phyloP scores from a whole-genome alignment of 148 eudicot species.

The Rhododendron molle region DNA sequence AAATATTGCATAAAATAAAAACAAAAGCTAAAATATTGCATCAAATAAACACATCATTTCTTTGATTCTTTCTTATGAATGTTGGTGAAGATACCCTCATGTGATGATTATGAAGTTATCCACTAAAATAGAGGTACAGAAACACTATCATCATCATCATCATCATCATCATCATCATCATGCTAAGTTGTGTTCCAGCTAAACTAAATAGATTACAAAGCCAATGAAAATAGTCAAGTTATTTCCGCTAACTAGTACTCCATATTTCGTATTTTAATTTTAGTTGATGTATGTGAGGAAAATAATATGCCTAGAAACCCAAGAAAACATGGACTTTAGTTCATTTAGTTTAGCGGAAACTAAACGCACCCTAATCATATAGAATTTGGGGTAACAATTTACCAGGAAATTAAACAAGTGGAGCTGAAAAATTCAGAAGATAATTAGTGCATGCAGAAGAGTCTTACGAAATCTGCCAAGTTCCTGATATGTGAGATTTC shows the following conservation, averaged over 20 bases:
- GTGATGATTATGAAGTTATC: no score
- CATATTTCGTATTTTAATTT: no score
- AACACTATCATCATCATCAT: not conserved
- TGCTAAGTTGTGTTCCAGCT: not conserved
- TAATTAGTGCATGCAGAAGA: not conserved
- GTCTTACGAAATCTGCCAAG: constrained; percentile 11
- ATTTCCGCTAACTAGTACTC: no score
- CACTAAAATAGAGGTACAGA: no score
- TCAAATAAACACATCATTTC: not conserved
- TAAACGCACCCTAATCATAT: not conserved
- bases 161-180: not conserved
- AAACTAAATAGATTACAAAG: not conserved
- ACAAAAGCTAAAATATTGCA: not conserved
- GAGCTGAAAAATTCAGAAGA: not conserved
- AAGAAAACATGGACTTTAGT: no score
- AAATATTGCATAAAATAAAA: not conserved
- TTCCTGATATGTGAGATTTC: constrained; percentile 33
- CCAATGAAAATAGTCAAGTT: no score
- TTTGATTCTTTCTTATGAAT: not conserved
- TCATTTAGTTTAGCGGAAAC: no score
- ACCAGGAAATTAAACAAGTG: not conserved
- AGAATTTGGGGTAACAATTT: not conserved
- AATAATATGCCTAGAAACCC: not conserved
- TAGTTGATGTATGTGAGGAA: no score
- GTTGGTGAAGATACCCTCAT: not conserved